A percentile compares a stretch with the other conserved stretches of the same genome.
These are phyloP conservation scores for Pseudogymnoascus sp. DNA, from an alignment of 2,329 filamentous ascomycete species.

Conservation along the genomic window DNA sequence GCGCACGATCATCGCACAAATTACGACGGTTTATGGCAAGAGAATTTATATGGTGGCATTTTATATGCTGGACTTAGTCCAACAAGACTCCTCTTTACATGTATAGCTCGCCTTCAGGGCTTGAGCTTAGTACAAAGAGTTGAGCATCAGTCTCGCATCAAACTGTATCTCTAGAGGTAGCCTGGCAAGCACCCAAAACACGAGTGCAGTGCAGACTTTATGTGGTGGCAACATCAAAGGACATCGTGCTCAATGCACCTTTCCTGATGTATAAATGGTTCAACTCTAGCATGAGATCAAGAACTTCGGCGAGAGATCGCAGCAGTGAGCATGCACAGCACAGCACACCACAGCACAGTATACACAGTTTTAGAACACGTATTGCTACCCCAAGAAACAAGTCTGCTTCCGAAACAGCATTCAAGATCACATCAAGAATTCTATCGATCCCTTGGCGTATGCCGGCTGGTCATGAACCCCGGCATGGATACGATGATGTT, in stretches of 20 bases:
- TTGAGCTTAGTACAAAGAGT: slow-evolving; percentile 42
- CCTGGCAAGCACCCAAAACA: slow-evolving; percentile 44
- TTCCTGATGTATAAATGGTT: neutral
- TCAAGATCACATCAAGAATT: neutral
- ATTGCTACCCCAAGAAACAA: neutral
- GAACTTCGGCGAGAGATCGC: slow-evolving; percentile 38
- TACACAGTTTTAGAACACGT: neutral
- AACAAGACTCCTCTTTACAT: slow-evolving; percentile 1
- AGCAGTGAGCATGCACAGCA: slow-evolving; percentile 41
- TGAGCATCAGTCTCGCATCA: slow-evolving; percentile 47
- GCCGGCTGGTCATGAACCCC: neutral
- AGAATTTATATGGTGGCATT: slow-evolving; percentile 5
- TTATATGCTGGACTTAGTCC: slow-evolving; percentile 9
- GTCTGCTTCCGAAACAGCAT: neutral
- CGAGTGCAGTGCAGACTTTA: slow-evolving; percentile 29
- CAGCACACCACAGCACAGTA: slow-evolving; percentile 14
- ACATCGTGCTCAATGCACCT: slow-evolving; percentile 6
- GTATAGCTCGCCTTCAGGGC: slow-evolving; percentile 20
- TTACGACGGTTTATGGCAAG: slow-evolving; percentile 3
- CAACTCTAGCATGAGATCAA: slow-evolving; percentile 19
- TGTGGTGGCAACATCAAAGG: slow-evolving; percentile 2
- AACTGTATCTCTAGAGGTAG: slow-evolving; percentile 35
- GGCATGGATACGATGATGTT: neutral
- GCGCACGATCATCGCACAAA: slow-evolving; percentile 13
- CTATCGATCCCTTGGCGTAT: neutral